Evolutionary conservation across 345 rosid genomes (phyloP), one percentile per base, ranked within the genome.

Genomic region (Citrus trifoliata): DNA sequence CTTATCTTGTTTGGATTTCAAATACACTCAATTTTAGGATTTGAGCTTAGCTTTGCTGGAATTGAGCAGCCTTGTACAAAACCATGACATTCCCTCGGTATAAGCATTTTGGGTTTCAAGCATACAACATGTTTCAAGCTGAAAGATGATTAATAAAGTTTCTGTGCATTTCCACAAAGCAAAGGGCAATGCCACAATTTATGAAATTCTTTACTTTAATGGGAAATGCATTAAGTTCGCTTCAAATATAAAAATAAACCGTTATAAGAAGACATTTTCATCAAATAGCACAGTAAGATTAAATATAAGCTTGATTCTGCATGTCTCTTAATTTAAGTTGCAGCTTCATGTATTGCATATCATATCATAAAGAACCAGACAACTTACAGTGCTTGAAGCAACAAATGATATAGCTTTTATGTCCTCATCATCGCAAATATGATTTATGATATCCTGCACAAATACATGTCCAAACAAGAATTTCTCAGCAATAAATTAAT

Each of bases 341-440:
- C 37, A 66, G 59, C 24, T 38, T 67, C 46, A 58, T n/a, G 16
- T 33, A 37, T 37, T 30, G 42, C 71, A 24, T 25, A 37, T 13
- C 19, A 24, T 13, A 38, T 27, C 48, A 58, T 21, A 40, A 13
- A 19, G 63, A 40, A 61, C 28, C 65, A 60, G 51, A 71, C 51
- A 76, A 83, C 87, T 83, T 82, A 88, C 89, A 5, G 61, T 70
- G 82, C 78, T 78, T 38, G 86, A 80, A 71, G 88, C 89, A 69
- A 78, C 72, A 13, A 83, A 86, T 7, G 89, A 85, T 62, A 88
- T 53, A 68, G 91, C 87, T 79, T 86, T 86, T 73, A 88, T 82
- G 68, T 88, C 88, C 60, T 85, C 89, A 78, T 88, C 88, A 68
- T 88, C 89, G 30, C 86, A 88, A 73, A 88, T 86, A 59, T 80